phyloP scores from a whole-genome alignment of 1,139 yeast species.

The Scheffersomyces segobiensis region DNA sequence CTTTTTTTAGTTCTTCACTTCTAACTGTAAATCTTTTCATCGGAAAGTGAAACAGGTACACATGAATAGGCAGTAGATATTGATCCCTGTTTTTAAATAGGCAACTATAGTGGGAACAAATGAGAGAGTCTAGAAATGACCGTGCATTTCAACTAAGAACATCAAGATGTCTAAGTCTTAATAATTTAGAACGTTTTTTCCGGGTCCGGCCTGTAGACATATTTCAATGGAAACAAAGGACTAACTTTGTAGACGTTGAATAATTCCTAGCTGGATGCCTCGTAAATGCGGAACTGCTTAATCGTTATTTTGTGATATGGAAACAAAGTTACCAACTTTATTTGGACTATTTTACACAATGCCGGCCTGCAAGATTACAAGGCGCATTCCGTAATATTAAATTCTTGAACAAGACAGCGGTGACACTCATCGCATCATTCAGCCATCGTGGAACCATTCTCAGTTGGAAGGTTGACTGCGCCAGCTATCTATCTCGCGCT shows the following conservation, averaged over 20 bases:
- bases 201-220: not conserved
- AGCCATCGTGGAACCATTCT: not conserved
- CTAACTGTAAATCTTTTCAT: no score
- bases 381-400: no score
- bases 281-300: not conserved
- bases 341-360: not conserved
- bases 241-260: not conserved
- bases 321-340: no score
- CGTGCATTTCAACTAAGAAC: not conserved
- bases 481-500: not conserved
- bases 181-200: no score
- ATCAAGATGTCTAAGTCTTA: not conserved
- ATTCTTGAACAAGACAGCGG: not conserved
- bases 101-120: not conserved
- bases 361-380: not conserved
- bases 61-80: not conserved
- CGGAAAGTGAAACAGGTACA: no score
- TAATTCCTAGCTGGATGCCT: not conserved
- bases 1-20: constrained; percentile 2
- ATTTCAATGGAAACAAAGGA: not conserved
- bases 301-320: not conserved
- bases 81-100: not conserved
- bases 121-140: not conserved
- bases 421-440: not conserved
- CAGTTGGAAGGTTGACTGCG: not conserved